These are phyloP conservation scores for Stemphylium beticola DNA, from an alignment of 2,329 filamentous ascomycete species.

Conservation along the genomic window DNA sequence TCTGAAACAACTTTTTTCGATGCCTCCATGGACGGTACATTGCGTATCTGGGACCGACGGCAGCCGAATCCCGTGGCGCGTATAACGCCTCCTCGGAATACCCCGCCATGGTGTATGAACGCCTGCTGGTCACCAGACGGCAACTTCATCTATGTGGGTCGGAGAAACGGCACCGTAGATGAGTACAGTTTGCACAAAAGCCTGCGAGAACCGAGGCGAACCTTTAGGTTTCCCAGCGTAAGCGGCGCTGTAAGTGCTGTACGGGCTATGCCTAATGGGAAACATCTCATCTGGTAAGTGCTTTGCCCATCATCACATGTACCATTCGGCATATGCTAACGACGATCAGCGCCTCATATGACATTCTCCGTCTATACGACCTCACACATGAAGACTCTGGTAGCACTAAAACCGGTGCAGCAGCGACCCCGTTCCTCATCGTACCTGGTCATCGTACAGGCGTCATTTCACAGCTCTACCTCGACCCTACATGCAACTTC, in stretches of 20 bases:
- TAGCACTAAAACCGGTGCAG: conserved; percentile 67
- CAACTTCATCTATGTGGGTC: conserved; percentile 91
- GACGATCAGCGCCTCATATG: conserved; percentile 75
- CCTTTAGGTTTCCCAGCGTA: conserved; percentile 85
- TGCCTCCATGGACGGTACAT: conserved; percentile 82
- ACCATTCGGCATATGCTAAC: conserved; percentile 16
- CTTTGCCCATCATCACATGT: not conserved
- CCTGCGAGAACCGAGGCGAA: conserved; percentile 74
- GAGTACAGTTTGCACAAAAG: conserved; percentile 88
- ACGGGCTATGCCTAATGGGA: conserved; percentile 87
- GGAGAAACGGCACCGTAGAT: conserved; percentile 90
- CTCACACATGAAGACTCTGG: conserved; percentile 65
- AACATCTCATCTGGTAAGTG: conserved; percentile 82
- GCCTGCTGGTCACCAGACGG: conserved; percentile 96
- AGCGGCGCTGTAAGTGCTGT: conserved; percentile 90
- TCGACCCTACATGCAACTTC: conserved; percentile 86
- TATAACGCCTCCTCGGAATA: conserved; percentile 74
- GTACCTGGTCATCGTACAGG: conserved; percentile 89
- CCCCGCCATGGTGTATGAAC: conserved; percentile 97
- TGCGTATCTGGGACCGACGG: conserved; percentile 93
- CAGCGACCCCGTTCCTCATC: conserved; percentile 87
- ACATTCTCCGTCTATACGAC: conserved; percentile 93
- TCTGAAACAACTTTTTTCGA: conserved; percentile 85
- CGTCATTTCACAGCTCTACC: conserved; percentile 82
- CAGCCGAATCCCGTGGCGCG: conserved; percentile 77